A percentile compares a stretch with the other conserved stretches of the same genome.
Evolutionary conservation across 306 rosid genomes (phyloP).

Genomic region (Dalbergia oliveri): DNA sequence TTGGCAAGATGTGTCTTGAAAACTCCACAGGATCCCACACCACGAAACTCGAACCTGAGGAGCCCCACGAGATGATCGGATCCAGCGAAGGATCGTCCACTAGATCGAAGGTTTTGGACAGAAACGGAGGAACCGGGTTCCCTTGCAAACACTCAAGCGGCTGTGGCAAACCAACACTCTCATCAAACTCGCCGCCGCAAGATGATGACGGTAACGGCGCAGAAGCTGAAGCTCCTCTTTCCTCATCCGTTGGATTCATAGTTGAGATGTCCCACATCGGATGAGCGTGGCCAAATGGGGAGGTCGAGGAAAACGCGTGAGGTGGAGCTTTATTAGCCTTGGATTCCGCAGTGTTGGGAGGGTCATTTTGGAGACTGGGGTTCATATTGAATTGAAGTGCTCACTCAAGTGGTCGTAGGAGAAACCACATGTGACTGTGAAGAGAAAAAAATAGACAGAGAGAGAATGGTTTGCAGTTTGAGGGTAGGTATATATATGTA

Average conservation of each 20-base stretch:
- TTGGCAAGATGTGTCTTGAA: conserved; percentile 63
- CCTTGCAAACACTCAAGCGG: conserved; percentile 70
- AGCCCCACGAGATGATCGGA: conserved; percentile 70
- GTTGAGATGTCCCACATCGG: not conserved
- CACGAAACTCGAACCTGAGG: conserved; percentile 68
- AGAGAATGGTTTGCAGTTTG: not conserved
- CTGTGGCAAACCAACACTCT: not conserved
- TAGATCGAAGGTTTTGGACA: conserved; percentile 76
- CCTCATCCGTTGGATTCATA: not conserved
- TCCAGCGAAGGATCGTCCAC: conserved; percentile 74
- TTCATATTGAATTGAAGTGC: not conserved
- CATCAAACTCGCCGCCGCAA: not conserved
- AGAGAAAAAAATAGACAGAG: too few relatives aligned
- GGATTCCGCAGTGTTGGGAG: not conserved
- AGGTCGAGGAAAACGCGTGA: too few relatives aligned
- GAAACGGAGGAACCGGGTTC: conserved; percentile 70
- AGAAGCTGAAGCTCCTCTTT: too few relatives aligned
- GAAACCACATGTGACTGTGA: too few relatives aligned
- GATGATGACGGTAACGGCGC: too few relatives aligned
- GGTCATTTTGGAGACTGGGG: not conserved
- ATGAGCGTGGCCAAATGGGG: too few relatives aligned
- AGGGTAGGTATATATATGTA: not conserved
- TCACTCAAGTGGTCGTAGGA: too few relatives aligned
- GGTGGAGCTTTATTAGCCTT: too few relatives aligned
- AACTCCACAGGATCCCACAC: conserved; percentile 76